Conservation (phyloP, 805 yeast species). For the Spathaspora hagerdaliae region DNA sequence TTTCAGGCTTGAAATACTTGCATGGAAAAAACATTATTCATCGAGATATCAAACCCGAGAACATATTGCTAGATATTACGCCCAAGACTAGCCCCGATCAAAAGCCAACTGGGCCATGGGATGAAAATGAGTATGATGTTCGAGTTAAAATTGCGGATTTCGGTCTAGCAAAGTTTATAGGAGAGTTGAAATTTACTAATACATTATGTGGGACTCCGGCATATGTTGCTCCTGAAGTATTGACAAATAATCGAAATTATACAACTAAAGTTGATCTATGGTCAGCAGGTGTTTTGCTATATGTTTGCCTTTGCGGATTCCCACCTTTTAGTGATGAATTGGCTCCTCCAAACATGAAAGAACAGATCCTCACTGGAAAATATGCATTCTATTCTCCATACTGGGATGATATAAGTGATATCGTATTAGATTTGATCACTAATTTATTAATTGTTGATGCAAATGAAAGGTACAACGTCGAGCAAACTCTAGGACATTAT, state of each 20-base stretch:
- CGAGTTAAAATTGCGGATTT: constrained; percentile 78
- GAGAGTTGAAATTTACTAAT: constrained; percentile 68
- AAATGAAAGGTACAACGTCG: constrained; percentile 36
- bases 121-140: constrained; percentile 54
- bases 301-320: constrained; percentile 78
- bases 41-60: constrained; percentile 45
- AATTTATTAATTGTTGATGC: constrained; percentile 55
- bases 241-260: constrained; percentile 53
- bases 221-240: constrained; percentile 80
- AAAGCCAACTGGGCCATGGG: constrained; percentile 52
- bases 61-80: constrained; percentile 45
- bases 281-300: constrained; percentile 76
- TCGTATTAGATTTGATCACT: constrained; percentile 62
- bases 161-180: constrained; percentile 68
- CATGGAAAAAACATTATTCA: constrained; percentile 41
- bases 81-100: constrained; percentile 30
- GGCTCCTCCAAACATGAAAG: constrained; percentile 75
- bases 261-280: constrained; percentile 74
- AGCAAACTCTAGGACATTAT: constrained; percentile 34
- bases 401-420: constrained; percentile 69
- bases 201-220: constrained; percentile 87
- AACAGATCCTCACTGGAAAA: constrained; percentile 63
- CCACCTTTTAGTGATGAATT: constrained; percentile 83
- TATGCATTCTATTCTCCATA: constrained; percentile 76
- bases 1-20: constrained; percentile 34